Evolutionary conservation across 2,329 filamentous ascomycete species (phyloP), one percentile per base, ranked within the genome.

Genomic region (Aureobasidium sp.): DNA sequence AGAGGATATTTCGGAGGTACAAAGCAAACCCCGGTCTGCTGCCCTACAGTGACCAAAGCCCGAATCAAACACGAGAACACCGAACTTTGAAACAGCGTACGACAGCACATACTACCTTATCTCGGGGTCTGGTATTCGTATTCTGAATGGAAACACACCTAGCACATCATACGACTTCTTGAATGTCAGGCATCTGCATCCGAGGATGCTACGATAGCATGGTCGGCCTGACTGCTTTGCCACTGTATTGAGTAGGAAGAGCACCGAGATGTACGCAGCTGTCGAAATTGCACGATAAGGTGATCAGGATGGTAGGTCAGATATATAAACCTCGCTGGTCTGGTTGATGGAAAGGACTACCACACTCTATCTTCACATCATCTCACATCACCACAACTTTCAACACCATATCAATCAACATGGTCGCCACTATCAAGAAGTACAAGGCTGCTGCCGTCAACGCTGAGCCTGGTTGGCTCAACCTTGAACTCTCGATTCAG

Each of bases 361-460:
- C 47, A 50, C n/a, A 34, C 47, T 48, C 11, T 1, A 50, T 10
- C 47, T 21, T 21, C 16, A 32, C 29, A 30, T 14, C 14, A 16
- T 32, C 27, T 11, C 3, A 14, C 14, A n/a, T 1, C 29, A 42
- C 14, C 34, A 34, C n/a, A 1, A 25, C 16, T n/a, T 29, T 39
- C 27, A 45, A 21, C 14, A 76, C 76, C 21, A 21, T 1, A 21
- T 21, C 21, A 21, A 21, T 21, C 29, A 47, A 25, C 16, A 76
- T 76, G 75, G 66, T 67, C 50, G 70, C 73, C 32, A 69, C 73
- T 64, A 71, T 79, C 65, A 75, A 72, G 63, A 80, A 81, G 66
- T 82, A 81, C 75, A 82, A 81, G 68, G 80, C 79, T 54, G 81
- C 79, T 36, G 80, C 78, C 34, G 80, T 81, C 65, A 74, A 79